Base-by-base conservation (phyloP, 2,329 filamentous ascomycete species). In the Trichoderma polysporum region DNA sequence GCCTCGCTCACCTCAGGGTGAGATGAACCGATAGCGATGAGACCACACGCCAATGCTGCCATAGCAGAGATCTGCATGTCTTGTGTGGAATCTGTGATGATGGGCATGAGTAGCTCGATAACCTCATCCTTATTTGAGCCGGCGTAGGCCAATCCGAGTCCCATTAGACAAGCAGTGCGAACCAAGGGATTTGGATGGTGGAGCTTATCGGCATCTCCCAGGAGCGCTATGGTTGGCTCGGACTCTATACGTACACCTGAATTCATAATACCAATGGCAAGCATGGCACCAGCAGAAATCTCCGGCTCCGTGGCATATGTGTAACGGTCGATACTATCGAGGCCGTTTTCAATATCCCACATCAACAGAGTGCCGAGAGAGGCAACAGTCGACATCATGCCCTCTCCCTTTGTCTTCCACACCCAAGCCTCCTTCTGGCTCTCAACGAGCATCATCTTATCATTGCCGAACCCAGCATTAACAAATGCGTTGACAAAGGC, bases 321-420 rank as follows among this genome's bases (percentile, higher is more conserved):
- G 82, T 93, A 99, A 76, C 91, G 93, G 79, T 99, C 94, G 73
- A 98, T 93, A 80, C 93, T 94, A 77, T 97, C 93, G 63, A 99
- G 83, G 65, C 94, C 95, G 71, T 88, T 90, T 75, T 98, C 94
- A 25, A 97, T 90, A 75, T 99, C 94, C 92, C 95, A 97, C 74
- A 97, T 87, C 76, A 97, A 84, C 19, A 99, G 84, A 74, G 95
- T 94, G 75, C 95, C 95, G 72, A 97, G 82, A 0, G 95, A 98
- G 4, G 96, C 96, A 45, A 96, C 91, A 0, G 94, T 97, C 1
- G 95, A 98, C 80, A 97, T 86, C 93, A 97, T 97, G 70, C 95
- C 95, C 74, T 97, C 94, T 49, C 96, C 93, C 81, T 99, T 99
- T 22, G 96, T 98, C 84, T 98, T 99, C 93, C 93, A 99, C 4